phyloP scores from a whole-genome alignment of 306 rosid genomes.

The Quercus glauca region DNA sequence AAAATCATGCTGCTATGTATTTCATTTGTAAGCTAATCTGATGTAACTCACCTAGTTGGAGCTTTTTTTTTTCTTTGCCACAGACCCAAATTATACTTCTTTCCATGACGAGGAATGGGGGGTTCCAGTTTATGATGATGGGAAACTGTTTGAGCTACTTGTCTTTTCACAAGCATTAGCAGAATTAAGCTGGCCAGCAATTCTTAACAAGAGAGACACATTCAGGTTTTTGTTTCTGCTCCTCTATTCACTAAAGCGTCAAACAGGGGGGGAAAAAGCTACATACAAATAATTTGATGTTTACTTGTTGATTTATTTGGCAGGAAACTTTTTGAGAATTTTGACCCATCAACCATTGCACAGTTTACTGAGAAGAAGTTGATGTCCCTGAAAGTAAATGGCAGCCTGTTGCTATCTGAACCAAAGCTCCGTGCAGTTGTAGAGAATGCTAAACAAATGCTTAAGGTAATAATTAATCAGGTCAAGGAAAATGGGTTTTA shows the following conservation, averaged over 20 bases:
- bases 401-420: constrained; percentile 65
- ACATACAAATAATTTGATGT: constrained; percentile 7
- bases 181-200: constrained; percentile 77
- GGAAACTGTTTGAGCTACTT: constrained; percentile 76
- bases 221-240: constrained; percentile 54
- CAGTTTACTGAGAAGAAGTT: constrained; percentile 66
- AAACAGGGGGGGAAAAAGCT: not conserved
- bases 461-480: constrained; percentile 48
- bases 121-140: constrained; percentile 67
- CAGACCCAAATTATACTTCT: constrained; percentile 65
- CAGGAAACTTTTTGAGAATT: constrained; percentile 71
- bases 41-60: not conserved
- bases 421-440: constrained; percentile 86
- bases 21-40: not conserved
- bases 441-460: constrained; percentile 76
- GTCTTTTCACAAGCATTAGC: constrained; percentile 86
- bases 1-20: not conserved
- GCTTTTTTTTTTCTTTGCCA: constrained; percentile 5
- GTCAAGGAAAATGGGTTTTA: not conserved
- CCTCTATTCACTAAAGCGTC: not conserved
- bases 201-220: constrained; percentile 60
- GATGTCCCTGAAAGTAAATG: constrained; percentile 53
- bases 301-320: constrained; percentile 14
- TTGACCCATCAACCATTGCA: constrained; percentile 70
- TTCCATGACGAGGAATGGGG: constrained; percentile 99